These are phyloP conservation scores for Graphilbum sp. DNA, from an alignment of 2,329 filamentous ascomycete genomes.

Conservation along the genomic window DNA sequence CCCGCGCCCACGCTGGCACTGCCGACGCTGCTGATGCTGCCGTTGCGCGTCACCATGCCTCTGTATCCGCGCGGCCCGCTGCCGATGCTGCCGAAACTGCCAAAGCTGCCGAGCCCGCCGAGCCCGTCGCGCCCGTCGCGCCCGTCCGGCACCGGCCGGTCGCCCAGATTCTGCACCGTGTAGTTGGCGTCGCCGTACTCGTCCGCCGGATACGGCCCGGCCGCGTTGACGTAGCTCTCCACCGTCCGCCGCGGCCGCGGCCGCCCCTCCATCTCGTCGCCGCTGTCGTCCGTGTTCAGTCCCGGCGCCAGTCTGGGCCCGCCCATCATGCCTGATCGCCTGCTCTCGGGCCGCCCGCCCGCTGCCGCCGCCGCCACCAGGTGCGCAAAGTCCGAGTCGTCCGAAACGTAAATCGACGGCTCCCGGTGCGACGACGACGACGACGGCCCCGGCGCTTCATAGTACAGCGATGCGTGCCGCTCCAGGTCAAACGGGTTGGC, in stretches of 20 bases:
- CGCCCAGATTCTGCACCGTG: neutral
- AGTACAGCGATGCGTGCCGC: constrained; percentile 41
- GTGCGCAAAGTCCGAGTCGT: constrained; percentile 35
- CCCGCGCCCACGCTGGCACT: neutral
- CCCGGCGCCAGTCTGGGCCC: neutral
- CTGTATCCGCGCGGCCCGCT: neutral
- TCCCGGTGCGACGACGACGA: constrained; percentile 23
- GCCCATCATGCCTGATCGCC: neutral
- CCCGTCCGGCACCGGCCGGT: neutral
- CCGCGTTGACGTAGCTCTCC: constrained; percentile 15
- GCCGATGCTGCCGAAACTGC: neutral
- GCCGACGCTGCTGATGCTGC: neutral
- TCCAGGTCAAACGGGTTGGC: constrained; percentile 47
- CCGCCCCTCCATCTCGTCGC: neutral
- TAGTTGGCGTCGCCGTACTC: constrained; percentile 15
- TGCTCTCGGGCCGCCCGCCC: neutral
- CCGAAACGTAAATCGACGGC: constrained; percentile 44
- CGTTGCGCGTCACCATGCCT: neutral
- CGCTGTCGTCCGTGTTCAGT: neutral
- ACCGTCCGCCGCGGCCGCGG: constrained; percentile 6
- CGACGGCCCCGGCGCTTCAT: too few relatives aligned
- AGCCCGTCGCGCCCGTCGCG: neutral
- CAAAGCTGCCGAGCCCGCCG: neutral
- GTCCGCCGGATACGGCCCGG: constrained; percentile 10
- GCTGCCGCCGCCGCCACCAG: too few relatives aligned